These are phyloP conservation scores for Arthrinium puccinioides DNA, from an alignment of 2,329 filamentous ascomycete genomes.

Conservation along the genomic window DNA sequence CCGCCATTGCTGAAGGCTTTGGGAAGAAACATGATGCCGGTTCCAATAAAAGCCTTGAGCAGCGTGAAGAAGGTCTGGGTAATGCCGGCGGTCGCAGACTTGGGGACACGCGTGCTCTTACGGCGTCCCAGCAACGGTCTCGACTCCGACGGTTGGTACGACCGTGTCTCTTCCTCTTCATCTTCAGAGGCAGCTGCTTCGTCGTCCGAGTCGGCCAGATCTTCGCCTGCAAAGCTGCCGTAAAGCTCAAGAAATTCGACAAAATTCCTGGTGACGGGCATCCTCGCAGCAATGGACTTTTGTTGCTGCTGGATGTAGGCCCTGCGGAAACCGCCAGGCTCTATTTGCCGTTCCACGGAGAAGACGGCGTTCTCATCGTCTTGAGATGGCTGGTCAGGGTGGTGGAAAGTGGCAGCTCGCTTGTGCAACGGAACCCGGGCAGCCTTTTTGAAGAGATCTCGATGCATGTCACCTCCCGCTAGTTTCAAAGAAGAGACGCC, in stretches of 20 bases:
- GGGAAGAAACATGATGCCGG: constrained; percentile 75
- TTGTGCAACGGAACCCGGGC: constrained; percentile 43
- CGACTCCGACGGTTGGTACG: constrained; percentile 37
- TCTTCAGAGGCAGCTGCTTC: constrained; percentile 49
- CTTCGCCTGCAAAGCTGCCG: constrained; percentile 70
- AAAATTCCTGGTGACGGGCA: constrained; percentile 61
- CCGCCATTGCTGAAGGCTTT: constrained; percentile 72
- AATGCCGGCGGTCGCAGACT: constrained; percentile 57
- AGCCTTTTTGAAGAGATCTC: constrained; percentile 69
- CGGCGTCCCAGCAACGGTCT: constrained; percentile 54
- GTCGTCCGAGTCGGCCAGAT: constrained; percentile 52
- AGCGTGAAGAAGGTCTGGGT: constrained; percentile 71
- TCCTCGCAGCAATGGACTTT: constrained; percentile 29
- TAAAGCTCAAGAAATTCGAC: constrained; percentile 71
- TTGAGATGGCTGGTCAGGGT: constrained; percentile 40
- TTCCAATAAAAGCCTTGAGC: constrained; percentile 72
- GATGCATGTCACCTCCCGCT: constrained; percentile 72
- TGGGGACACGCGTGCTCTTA: constrained; percentile 38
- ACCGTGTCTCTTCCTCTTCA: constrained; percentile 33
- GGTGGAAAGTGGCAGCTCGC: constrained; percentile 62
- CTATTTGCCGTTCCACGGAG: constrained; percentile 23
- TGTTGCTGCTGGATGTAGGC: constrained; percentile 33
- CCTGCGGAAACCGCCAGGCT: constrained; percentile 43
- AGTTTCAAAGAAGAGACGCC: constrained; percentile 61
- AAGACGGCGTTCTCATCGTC: constrained; percentile 19